Percentiles rank a stretch among this genome's conserved stretches.
Evolutionary conservation across 140 eudicot species (phyloP).

Genomic region (Cichorium intybus): DNA sequence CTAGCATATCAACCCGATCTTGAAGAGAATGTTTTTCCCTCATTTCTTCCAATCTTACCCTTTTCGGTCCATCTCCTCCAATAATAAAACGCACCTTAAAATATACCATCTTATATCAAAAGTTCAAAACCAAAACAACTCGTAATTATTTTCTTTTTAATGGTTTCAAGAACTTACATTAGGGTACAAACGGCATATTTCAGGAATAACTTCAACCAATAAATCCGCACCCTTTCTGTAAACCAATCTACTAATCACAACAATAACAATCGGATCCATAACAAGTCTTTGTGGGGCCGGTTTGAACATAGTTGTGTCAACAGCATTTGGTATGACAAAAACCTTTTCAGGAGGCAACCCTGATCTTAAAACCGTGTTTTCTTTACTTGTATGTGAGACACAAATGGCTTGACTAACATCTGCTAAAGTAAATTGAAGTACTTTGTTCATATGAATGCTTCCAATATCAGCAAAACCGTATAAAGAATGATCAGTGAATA

Average conservation of each 20-base stretch:
- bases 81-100: conserved; percentile 81
- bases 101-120: conserved; percentile 15
- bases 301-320: conserved; percentile 95
- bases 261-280: conserved; percentile 68
- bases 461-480: conserved; percentile 97
- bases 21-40: conserved; percentile 98
- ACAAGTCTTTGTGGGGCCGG: conserved; percentile 77
- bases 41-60: conserved; percentile 97
- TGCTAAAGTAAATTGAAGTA: conserved; percentile 87
- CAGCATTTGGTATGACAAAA: conserved; percentile 93
- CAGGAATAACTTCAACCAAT: conserved; percentile 97
- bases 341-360: conserved; percentile 92
- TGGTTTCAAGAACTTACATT: conserved; percentile 55
- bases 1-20: conserved; percentile 95
- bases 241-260: conserved; percentile 95
- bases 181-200: conserved; percentile 87
- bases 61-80: conserved; percentile 99
- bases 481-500: conserved; percentile 93
- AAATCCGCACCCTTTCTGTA: conserved; percentile 97
- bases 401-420: conserved; percentile 96
- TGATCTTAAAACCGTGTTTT: conserved; percentile 85
- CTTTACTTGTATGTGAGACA: conserved; percentile 98
- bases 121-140: conserved; percentile 18
- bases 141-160: background rate
- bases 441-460: conserved; percentile 96